Conservation (phyloP, 345 rosid species). For the Brassica napus region DNA sequence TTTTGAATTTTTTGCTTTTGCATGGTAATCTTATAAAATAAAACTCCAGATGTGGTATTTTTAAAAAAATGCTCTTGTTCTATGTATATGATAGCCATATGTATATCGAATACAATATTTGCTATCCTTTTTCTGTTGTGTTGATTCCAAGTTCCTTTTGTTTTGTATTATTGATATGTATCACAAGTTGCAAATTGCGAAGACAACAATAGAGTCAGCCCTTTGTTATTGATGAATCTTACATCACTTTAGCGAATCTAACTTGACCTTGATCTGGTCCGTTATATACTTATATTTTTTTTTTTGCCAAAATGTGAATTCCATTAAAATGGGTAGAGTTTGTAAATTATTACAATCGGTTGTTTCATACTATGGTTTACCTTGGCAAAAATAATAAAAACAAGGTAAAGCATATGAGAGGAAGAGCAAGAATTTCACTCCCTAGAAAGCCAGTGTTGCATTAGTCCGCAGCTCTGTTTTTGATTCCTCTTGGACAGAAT, state of each 20-base stretch:
- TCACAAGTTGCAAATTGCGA: conserved; percentile 16
- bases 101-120: not conserved
- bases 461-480: no score
- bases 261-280: conserved; percentile 34
- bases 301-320: no score
- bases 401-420: no score
- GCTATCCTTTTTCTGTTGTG: not conserved
- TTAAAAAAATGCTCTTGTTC: not conserved
- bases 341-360: no score
- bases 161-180: not conserved
- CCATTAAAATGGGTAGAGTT: no score
- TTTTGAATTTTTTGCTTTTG: not conserved
- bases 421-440: no score
- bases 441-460: no score
- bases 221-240: conserved; percentile 29
- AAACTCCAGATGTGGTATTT: not conserved
- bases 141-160: conserved; percentile 10
- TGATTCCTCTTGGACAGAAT: no score
- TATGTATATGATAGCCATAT: not conserved
- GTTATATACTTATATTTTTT: conserved; percentile 26
- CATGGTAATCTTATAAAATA: not conserved
- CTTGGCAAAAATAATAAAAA: no score
- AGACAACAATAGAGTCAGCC: conserved; percentile 30
- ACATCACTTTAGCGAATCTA: conserved; percentile 24
- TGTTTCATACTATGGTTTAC: no score